Percentiles rank a stretch among this genome's conserved stretches.
phyloP scores from a whole-genome alignment of 768 basidiomycete species.

The Calocybe cyanea region DNA sequence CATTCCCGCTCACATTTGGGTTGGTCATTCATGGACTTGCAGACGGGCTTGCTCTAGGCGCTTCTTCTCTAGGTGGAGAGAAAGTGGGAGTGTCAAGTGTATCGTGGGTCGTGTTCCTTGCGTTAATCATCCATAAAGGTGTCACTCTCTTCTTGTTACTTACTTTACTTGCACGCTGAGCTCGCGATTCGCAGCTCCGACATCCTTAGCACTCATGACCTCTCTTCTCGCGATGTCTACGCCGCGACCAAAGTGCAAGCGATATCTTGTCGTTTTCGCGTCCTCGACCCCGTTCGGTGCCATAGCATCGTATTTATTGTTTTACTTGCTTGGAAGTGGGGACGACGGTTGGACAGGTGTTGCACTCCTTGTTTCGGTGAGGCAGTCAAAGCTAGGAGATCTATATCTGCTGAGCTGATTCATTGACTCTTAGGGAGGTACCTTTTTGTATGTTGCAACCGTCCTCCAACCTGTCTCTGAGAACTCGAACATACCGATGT shows the following conservation, averaged over 20 bases:
- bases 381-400: conserved; percentile 19
- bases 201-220: conserved; percentile 84
- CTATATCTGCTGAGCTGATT: neutral
- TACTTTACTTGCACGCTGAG: conserved; percentile 1
- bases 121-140: conserved; percentile 92
- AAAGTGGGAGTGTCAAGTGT: conserved; percentile 40
- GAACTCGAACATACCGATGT: conserved; percentile 28
- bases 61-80: conserved; percentile 48
- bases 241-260: conserved; percentile 62
- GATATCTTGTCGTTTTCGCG: conserved; percentile 74
- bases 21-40: conserved; percentile 85
- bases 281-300: conserved; percentile 83
- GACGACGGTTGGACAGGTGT: conserved; percentile 63
- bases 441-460: conserved; percentile 92
- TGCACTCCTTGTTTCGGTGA: conserved; percentile 80
- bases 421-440: conserved; percentile 62
- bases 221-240: conserved; percentile 79
- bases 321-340: conserved; percentile 50
- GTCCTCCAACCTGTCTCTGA: conserved; percentile 76
- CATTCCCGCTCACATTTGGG: conserved; percentile 78
- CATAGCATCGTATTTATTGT: conserved; percentile 65
- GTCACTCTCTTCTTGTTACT: conserved; percentile 1
- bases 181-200: conserved; percentile 67
- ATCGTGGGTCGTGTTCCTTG: conserved; percentile 85
- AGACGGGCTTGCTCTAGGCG: conserved; percentile 90